phyloP scores from a whole-genome alignment of 768 basidiomycete species.

The Tricholoma sp. region DNA sequence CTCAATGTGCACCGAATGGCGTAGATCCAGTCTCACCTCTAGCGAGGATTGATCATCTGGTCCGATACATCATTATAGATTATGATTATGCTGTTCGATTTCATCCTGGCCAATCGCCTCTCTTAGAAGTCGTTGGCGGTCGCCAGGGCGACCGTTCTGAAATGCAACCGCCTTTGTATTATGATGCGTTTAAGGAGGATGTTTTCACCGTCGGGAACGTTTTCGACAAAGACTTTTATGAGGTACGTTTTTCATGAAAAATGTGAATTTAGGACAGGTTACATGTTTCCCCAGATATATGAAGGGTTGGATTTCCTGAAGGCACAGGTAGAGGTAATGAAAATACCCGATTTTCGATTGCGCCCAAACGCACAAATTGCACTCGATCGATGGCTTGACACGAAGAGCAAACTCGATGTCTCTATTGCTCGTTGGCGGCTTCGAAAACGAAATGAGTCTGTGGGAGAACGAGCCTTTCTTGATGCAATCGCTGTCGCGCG shows the following conservation, averaged over 20 bases:
- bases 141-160: conserved; percentile 3
- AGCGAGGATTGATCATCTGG: conserved; percentile 27
- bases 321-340: conserved; percentile 22
- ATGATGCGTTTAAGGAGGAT: conserved; percentile 8
- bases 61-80: conserved; percentile 35
- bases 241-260: conserved; percentile 11
- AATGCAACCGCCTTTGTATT: not conserved
- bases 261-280: no score
- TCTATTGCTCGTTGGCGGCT: conserved; percentile 8
- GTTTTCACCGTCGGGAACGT: conserved; percentile 10
- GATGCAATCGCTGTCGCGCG: not conserved
- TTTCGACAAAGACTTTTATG: conserved; percentile 12
- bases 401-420: not conserved
- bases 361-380: conserved; percentile 20
- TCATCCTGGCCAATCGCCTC: conserved; percentile 12
- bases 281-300: conserved; percentile 15
- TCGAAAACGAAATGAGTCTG: not conserved
- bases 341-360: conserved; percentile 13
- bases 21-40: conserved; percentile 22
- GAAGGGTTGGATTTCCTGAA: conserved; percentile 21
- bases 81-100: conserved; percentile 24
- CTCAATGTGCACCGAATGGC: conserved; percentile 25
- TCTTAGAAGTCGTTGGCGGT: conserved; percentile 4
- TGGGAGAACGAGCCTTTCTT: not conserved
- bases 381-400: conserved; percentile 18